Conservation (phyloP, 2,329 filamentous ascomycete species). For the Penicillium sp. region DNA sequence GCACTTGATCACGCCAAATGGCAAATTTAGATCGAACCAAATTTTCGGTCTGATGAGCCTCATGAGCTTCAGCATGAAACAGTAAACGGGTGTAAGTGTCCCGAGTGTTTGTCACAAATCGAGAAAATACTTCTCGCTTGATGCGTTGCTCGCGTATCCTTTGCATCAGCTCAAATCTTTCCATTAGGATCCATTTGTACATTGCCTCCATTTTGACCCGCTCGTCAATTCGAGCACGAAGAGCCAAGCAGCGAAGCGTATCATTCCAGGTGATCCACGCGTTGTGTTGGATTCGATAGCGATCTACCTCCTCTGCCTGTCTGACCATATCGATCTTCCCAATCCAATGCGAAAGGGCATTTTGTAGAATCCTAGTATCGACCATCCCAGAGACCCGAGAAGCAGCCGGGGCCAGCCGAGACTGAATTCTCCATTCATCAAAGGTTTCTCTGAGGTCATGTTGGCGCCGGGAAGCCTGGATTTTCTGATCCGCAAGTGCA, state of each 20-base stretch:
- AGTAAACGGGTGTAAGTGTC: slow-evolving; percentile 38
- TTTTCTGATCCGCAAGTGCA: slow-evolving; percentile 28
- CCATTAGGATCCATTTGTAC: slow-evolving; percentile 61
- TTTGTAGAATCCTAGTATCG: slow-evolving; percentile 46
- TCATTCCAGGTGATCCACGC: slow-evolving; percentile 64
- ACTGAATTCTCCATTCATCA: slow-evolving; percentile 43
- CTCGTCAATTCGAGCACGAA: slow-evolving; percentile 54
- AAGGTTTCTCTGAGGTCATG: slow-evolving; percentile 38
- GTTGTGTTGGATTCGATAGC: slow-evolving; percentile 53
- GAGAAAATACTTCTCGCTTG: slow-evolving; percentile 38
- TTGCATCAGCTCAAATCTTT: slow-evolving; percentile 41
- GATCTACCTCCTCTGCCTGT: slow-evolving; percentile 52
- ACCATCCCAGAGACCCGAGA: slow-evolving; percentile 45
- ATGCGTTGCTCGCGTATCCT: slow-evolving; percentile 41
- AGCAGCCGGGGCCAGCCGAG: slow-evolving; percentile 43
- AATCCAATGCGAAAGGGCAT: slow-evolving; percentile 51
- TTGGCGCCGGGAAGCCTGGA: slow-evolving; percentile 30
- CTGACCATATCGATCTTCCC: slow-evolving; percentile 43
- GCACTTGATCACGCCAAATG: slow-evolving; percentile 39
- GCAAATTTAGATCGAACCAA: slow-evolving; percentile 35
- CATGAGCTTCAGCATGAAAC: slow-evolving; percentile 36
- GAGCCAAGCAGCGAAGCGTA: slow-evolving; percentile 52
- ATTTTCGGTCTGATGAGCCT: slow-evolving; percentile 33
- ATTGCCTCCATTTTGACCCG: slow-evolving; percentile 55
- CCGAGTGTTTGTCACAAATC: slow-evolving; percentile 41